Percentiles rank a stretch among this genome's conserved stretches.
Conservation (phyloP, 2,329 filamentous ascomycete genomes). For the Pestalotiopsis sp. region DNA sequence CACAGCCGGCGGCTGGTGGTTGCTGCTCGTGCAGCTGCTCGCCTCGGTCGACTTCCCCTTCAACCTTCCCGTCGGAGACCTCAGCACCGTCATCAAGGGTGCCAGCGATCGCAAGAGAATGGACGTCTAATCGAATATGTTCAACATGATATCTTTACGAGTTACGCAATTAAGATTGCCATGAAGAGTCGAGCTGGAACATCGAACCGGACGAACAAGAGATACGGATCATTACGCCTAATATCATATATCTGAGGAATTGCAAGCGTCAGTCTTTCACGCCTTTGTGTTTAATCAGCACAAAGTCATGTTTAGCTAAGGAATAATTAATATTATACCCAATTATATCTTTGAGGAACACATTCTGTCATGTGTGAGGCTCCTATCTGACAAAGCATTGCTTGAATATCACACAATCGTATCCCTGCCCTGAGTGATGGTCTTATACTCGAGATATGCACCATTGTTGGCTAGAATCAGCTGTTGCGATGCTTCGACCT, state of each 20-base stretch:
- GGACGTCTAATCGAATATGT: background rate
- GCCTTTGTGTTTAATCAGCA: background rate
- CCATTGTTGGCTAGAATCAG: background rate
- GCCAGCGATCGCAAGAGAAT: slow-evolving; percentile 15
- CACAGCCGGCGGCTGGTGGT: slow-evolving; percentile 23
- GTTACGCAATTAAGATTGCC: background rate
- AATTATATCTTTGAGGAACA: background rate
- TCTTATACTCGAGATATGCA: background rate
- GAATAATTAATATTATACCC: background rate
- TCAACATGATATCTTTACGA: background rate
- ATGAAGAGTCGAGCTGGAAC: background rate
- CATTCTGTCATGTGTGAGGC: background rate
- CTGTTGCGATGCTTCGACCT: background rate
- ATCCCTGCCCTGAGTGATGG: background rate
- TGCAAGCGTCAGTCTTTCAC: background rate
- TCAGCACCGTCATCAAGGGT: slow-evolving; percentile 21
- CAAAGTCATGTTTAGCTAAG: background rate
- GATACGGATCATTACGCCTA: background rate
- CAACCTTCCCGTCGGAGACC: slow-evolving; percentile 21
- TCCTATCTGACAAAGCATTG: background rate
- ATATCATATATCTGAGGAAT: background rate
- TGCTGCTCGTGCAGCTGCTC: slow-evolving; percentile 21
- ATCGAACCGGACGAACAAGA: background rate
- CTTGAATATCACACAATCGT: background rate
- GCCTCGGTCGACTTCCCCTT: slow-evolving; percentile 24